phyloP scores from a whole-genome alignment of 495 filamentous ascomycete genomes.

The Echria macrotheca region DNA sequence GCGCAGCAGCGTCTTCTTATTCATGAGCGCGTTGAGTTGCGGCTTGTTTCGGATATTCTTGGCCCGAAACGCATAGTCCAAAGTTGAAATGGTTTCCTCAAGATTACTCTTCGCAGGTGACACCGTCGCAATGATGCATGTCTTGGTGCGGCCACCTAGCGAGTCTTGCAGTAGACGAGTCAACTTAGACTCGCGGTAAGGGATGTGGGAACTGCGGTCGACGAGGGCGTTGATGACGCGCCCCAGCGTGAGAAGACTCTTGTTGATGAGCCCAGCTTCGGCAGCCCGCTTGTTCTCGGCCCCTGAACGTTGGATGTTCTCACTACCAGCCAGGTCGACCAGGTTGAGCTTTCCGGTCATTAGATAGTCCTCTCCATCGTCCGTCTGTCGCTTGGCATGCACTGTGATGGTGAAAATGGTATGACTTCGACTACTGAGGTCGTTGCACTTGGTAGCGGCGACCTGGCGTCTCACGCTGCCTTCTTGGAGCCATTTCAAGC shows the following conservation, averaged over 20 bases:
- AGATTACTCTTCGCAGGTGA: constrained; percentile 91
- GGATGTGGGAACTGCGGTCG: constrained; percentile 85
- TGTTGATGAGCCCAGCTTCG: constrained; percentile 96
- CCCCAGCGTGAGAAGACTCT: constrained; percentile 88
- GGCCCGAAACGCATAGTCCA: constrained; percentile 94
- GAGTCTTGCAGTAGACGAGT: constrained; percentile 95
- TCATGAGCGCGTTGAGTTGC: constrained; percentile 83
- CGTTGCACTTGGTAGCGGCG: constrained; percentile 96
- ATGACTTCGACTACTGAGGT: constrained; percentile 90
- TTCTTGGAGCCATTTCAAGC: constrained; percentile 80
- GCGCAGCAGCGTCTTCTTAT: constrained; percentile 82
- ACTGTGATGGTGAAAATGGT: constrained; percentile 95
- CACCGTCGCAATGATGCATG: constrained; percentile 95
- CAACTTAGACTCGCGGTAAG: constrained; percentile 94
- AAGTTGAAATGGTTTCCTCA: constrained; percentile 94
- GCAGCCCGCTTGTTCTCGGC: constrained; percentile 96
- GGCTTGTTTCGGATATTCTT: constrained; percentile 99
- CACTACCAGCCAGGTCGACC: constrained; percentile 92
- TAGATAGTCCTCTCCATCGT: constrained; percentile 81
- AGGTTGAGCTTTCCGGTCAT: constrained; percentile 91
- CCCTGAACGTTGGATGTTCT: constrained; percentile 94
- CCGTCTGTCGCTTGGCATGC: constrained; percentile 71
- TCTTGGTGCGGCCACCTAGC: constrained; percentile 89
- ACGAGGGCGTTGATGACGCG: constrained; percentile 97
- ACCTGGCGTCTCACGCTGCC: constrained; percentile 93